Base-by-base conservation (phyloP, 208 protist species). In the Trypanosoma platydactyli region DNA sequence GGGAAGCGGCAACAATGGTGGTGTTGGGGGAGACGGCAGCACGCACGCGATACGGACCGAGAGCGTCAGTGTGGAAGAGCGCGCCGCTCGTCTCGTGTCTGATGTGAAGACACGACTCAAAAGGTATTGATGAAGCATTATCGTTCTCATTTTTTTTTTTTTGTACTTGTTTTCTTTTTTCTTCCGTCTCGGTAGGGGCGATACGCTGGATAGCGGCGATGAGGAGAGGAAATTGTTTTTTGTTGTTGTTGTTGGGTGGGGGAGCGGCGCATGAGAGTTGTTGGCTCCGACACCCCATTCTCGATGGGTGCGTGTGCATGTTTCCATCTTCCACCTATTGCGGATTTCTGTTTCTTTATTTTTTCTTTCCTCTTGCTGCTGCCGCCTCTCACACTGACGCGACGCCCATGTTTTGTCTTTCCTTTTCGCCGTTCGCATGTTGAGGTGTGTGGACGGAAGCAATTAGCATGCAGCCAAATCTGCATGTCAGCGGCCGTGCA, bases 401-500 rank as follows among this genome's bases (percentile, higher is more conserved):
- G 9, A 38, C 9, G 33, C 33, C 9, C 33, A 11, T 9, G 33
- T 38, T 38, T 65, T 27, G 1, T 58, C 35, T 48, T 44, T 59
- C 9, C 55, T 52, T 16, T 52, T 73, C 30, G 56, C 41, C 44
- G 5, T n/a, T 41, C 46, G 58, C 7, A 52, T 5, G 54, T 46
- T 30, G 6, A 38, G 5, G 11, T 9, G 25, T 9, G 29, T 59
- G 33, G 15, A 1, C 12, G 56, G 9, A 18, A 30, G n/a, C 20
- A 24, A 22, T 24, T 12, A 42, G 11, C 40, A 51, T 58, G 60
- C 42, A 25, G 29, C 7, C 62, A 41, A 50, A 68, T 27, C 58
- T 75, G 62, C 71, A 72, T 22, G 79, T 92, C 35, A 61, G 75
- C 42, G 77, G 77, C 22, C 75, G 63, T 44, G 35, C 66, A 5